These are phyloP conservation scores for Houttuynia cordata DNA, from an alignment of 164 flowering plant genomes.

Conservation along the genomic window DNA sequence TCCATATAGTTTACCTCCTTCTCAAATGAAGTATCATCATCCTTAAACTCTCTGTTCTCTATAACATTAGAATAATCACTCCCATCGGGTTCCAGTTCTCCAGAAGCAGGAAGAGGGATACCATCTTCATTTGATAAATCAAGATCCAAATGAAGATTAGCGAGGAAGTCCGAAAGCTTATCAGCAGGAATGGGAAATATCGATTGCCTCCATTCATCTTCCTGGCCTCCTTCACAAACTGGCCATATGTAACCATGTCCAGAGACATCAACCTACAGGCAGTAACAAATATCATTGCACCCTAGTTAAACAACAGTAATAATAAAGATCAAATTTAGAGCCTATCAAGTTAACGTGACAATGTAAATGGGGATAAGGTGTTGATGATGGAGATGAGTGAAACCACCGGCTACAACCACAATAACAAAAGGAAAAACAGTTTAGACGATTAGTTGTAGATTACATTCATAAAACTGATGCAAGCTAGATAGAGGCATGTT, in stretches of 20 bases:
- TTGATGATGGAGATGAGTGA: too few species aligned
- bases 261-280: constrained; percentile 63
- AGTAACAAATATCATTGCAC: neutral
- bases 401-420: too few species aligned
- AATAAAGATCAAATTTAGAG: too few species aligned
- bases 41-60: constrained; percentile 35
- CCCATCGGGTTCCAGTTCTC: constrained; percentile 42
- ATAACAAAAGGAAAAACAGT: too few species aligned
- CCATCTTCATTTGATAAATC: constrained; percentile 37
- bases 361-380: too few species aligned
- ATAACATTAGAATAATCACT: constrained; percentile 41
- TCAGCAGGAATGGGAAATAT: constrained; percentile 80
- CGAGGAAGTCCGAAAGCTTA: constrained; percentile 36
- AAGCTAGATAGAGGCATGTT: too few species aligned
- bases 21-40: constrained; percentile 52
- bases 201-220: constrained; percentile 95
- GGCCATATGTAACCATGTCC: constrained; percentile 88
- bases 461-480: too few species aligned
- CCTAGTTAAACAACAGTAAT: too few species aligned
- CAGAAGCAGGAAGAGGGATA: constrained; percentile 41
- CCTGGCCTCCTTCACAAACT: constrained; percentile 56
- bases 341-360: too few species aligned
- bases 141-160: constrained; percentile 28
- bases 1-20: constrained; percentile 54
- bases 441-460: too few species aligned